Evolutionary conservation across 2,329 filamentous ascomycete genomes (phyloP), one percentile per base, ranked within the genome.

Genomic region (Pleomassaria siparia): DNA sequence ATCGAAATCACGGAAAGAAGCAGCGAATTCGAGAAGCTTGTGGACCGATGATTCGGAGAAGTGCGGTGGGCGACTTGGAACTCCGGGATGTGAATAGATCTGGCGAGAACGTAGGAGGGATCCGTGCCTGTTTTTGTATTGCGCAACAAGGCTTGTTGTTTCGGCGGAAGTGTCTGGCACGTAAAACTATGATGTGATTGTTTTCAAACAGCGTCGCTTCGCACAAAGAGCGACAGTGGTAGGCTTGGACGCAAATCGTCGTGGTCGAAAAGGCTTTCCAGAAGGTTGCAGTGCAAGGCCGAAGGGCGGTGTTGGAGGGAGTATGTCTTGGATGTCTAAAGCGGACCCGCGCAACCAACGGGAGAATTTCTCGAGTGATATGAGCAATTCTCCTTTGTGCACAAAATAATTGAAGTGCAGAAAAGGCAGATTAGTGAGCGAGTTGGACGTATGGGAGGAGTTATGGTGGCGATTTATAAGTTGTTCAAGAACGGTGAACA

Each of bases 91-190:
- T 37, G 44, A n/a, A n/a, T 35, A n/a, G 43, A 37, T 40, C 7
- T 28, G 28, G 43, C 33, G 21, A 40, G 50, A 44, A 42, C 16
- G 40, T 15, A n/a, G 22, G 35, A 39, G 32, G 43, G 8, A 26
- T 46, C 39, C 45, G 30, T 46, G 29, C 25, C 16, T 41, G 43
- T 20, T 52, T 49, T 50, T 51, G 45, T 53, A 51, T 46, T 49
- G 32, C 22, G 16, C 26, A 33, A 25, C 12, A 13, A 20, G 42
- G 51, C 45, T 51, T 53, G 52, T 48, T 46, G 46, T 44, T 18
- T 21, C 22, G 26, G 45, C 49, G 43, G 48, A 51, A 53, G 43
- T 39, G 30, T 55, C 47, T 52, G 47, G 53, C 40, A 48, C 43
- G 48, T 50, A 50, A 50, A 54, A 54, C 45, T 32, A 25, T 9